Evolutionary conservation across 208 protist genomes (phyloP).

Genomic region (Trypanosoma avium): DNA sequence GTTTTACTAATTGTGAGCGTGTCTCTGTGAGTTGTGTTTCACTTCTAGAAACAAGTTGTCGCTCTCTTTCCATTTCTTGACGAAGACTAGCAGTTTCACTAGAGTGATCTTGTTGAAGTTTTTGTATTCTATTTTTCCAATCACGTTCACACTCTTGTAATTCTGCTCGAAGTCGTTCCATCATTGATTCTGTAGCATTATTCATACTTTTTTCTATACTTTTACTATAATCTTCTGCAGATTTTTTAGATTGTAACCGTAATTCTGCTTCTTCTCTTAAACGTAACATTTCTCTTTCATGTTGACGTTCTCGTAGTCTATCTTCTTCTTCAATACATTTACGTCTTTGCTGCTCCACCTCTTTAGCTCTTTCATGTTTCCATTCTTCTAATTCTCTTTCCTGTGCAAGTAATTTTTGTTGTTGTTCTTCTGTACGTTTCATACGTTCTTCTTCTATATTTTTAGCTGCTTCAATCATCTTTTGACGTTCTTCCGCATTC

Average conservation of each 20-base stretch:
- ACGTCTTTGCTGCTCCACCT: conserved; percentile 47
- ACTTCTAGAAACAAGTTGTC: conserved; percentile 36
- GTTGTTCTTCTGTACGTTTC: conserved; percentile 62
- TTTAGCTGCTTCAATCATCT: conserved; percentile 46
- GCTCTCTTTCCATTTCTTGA: conserved; percentile 56
- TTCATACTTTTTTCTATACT: conserved; percentile 37
- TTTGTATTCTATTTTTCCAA: conserved; percentile 39
- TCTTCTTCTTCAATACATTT: conserved; percentile 64
- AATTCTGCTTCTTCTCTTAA: conserved; percentile 61
- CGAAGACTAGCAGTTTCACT: conserved; percentile 52
- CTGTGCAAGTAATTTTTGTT: conserved; percentile 63
- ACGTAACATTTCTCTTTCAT: conserved; percentile 70
- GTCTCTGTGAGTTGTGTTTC: conserved; percentile 71
- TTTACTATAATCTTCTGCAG: conserved; percentile 38
- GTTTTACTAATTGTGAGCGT: conserved; percentile 43
- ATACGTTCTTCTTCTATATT: conserved; percentile 59
- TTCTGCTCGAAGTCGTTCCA: conserved; percentile 40
- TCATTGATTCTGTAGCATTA: conserved; percentile 35
- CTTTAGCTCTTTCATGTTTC: conserved; percentile 64
- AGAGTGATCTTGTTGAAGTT: conserved; percentile 41
- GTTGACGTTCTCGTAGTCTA: conserved; percentile 58
- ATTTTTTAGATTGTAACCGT: conserved; percentile 26
- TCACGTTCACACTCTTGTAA: conserved; percentile 41
- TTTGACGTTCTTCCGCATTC: conserved; percentile 56
- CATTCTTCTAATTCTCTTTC: conserved; percentile 84